These are phyloP conservation scores for Manihot esculenta DNA, from an alignment of 441 rosid species.

Conservation along the genomic window DNA sequence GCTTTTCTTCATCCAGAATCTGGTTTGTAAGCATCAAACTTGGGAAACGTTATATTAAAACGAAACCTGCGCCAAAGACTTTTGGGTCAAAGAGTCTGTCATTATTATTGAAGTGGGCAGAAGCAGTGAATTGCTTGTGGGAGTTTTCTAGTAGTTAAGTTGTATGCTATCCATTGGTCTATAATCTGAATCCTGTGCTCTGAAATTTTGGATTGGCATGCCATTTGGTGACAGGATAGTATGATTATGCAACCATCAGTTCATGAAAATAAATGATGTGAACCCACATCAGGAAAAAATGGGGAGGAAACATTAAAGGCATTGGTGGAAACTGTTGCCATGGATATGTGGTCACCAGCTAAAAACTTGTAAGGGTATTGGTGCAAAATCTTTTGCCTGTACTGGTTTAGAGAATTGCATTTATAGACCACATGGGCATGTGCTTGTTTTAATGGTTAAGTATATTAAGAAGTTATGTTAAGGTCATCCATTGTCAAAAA, in stretches of 20 bases:
- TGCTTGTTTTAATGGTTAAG: conserved; percentile 3
- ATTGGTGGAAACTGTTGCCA: neutral
- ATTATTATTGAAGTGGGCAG: conserved; percentile 3
- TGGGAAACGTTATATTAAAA: neutral
- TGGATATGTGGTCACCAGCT: neutral
- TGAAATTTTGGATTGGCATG: neutral
- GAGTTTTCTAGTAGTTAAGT: neutral
- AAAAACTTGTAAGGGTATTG: neutral
- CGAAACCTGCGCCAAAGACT: neutral
- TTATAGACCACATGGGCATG: neutral
- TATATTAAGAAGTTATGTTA: conserved; percentile 4
- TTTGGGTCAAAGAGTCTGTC: neutral
- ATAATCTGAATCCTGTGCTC: neutral
- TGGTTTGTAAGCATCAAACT: neutral
- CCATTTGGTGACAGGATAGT: neutral
- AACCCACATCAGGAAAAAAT: neutral
- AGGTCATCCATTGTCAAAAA: neutral
- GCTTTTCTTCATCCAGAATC: neutral
- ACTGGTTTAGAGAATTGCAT: neutral
- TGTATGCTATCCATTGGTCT: neutral
- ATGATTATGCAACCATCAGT: neutral
- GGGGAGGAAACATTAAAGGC: neutral
- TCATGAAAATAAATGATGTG: neutral
- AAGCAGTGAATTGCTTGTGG: neutral
- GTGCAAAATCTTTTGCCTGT: neutral